Base-by-base conservation (phyloP, 2,329 filamentous ascomycete species). In the Sphaerulina vaccinii region DNA sequence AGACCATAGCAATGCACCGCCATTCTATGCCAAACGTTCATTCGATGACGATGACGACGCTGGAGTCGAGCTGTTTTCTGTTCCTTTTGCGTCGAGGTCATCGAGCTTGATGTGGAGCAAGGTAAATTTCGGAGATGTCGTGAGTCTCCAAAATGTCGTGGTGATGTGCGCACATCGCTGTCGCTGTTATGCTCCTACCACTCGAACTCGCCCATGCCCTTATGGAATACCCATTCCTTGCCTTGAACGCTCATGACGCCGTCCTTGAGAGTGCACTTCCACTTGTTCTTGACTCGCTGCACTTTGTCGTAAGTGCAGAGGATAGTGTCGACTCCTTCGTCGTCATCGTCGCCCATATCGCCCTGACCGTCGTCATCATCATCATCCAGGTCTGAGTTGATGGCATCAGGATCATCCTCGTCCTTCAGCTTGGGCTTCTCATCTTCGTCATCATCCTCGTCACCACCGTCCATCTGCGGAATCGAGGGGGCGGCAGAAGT, bases 241-340 rank as follows among this genome's bases (percentile, higher is more conserved):
- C 90, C 89, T 61, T 92, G 91, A 32, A 95, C 90, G 38, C 88
- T 95, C 61, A 99, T 79, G 15, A 99, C 88, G 16, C 93, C 93
- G 66, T 99, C 93, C 76, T 97, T 97, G 58, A 99, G 83, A 1
- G 90, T 91, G 74, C 93, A 99, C 87, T 99, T 99, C 87, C 87
- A 74, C 65, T 69, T 99, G 76, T 97, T 99, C 84, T 99, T 99
- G 65, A 97, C 93, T 41, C 93, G 82, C 74, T 97, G 92, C 8
- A 99, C 93, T 77, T 99, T 99, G 77, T 99, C 93, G 70, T 99
- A 99, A 69, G 95, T 96, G 77, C 93, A 99, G 35, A 99, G 84
- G 88, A 99, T 97, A 59, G 87, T 82, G 29, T 85, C 82, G 54
- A 95, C 90, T 11, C 90, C 88, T 44, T 93, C 91, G 27, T 93